A percentile compares a stretch with the other conserved stretches of the same genome.
These are phyloP conservation scores for Vanderwaltozyma polyspora DNA, from an alignment of 805 yeast genomes.

Conservation along the genomic window DNA sequence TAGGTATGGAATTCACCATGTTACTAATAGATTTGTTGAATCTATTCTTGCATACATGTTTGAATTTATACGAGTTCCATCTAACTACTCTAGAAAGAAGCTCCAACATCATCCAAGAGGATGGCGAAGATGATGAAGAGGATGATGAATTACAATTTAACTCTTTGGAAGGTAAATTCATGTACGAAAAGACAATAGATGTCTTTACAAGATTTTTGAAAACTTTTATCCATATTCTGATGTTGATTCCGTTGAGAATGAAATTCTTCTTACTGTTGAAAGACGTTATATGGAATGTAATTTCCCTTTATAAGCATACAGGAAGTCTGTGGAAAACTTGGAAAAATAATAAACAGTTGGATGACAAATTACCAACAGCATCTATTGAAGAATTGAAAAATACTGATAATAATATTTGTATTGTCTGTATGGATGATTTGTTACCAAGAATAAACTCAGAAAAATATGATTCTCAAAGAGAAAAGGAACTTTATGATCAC, in stretches of 20 bases:
- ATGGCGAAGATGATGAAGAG: conserved; percentile 19
- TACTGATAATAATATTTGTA: conserved; percentile 58
- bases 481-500: conserved; percentile 2
- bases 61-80: conserved; percentile 43
- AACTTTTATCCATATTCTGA: conserved; percentile 35
- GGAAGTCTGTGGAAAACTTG: conserved; percentile 31
- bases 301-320: conserved; percentile 26
- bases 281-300: conserved; percentile 33
- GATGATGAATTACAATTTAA: conserved; percentile 26
- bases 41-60: conserved; percentile 10
- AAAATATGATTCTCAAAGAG: not conserved
- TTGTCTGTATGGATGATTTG: conserved; percentile 90
- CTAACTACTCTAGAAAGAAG: not conserved
- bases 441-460: conserved; percentile 18
- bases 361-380: conserved; percentile 53
- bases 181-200: conserved; percentile 47
- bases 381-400: conserved; percentile 52
- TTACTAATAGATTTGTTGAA: conserved; percentile 42
- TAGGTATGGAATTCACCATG: conserved; percentile 69
- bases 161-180: conserved; percentile 60
- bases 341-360: conserved; percentile 47
- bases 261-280: conserved; percentile 41
- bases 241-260: conserved; percentile 35
- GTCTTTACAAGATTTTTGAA: conserved; percentile 39
- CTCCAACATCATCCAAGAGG: not conserved